phyloP scores from a whole-genome alignment of 345 rosid species.

The Dipteronia sinensis region DNA sequence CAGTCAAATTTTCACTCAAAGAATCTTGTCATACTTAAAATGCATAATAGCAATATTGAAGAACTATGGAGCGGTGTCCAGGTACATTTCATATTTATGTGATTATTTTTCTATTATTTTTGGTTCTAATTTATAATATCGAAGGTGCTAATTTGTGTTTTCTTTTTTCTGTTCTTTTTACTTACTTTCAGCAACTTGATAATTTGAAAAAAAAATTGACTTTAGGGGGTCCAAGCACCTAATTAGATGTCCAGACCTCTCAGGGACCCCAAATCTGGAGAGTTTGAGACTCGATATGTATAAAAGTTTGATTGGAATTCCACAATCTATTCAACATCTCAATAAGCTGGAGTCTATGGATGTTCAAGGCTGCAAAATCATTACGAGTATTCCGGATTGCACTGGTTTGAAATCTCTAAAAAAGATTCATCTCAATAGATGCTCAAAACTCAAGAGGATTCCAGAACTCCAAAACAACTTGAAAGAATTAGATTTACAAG shows the following conservation, averaged over 20 bases:
- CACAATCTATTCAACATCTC: constrained; percentile 29
- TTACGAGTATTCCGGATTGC: neutral
- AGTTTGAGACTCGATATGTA: no score
- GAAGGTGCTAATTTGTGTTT: no score
- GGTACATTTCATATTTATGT: neutral
- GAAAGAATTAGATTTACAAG: constrained; percentile 23
- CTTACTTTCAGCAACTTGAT: neutral
- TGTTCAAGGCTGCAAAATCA: constrained; percentile 21
- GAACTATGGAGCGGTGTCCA: no score
- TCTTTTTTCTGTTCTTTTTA: no score
- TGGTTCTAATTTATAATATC: neutral
- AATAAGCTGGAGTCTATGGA: constrained; percentile 25
- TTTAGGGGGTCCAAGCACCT: constrained; percentile 27
- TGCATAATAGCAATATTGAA: no score
- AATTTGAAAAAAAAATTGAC: constrained; percentile 21
- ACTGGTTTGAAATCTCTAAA: neutral
- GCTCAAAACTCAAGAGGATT: constrained; percentile 7
- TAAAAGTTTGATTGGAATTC: neutral
- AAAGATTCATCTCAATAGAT: no score
- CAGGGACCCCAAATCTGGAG: constrained; percentile 29
- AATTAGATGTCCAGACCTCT: constrained; percentile 26
- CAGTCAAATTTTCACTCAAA: no score
- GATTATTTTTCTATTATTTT: neutral
- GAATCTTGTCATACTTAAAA: no score
- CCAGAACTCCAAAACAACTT: constrained; percentile 29